These are phyloP conservation scores for Fraxinus paxiana DNA, from an alignment of 305 asterid species.

Conservation along the genomic window DNA sequence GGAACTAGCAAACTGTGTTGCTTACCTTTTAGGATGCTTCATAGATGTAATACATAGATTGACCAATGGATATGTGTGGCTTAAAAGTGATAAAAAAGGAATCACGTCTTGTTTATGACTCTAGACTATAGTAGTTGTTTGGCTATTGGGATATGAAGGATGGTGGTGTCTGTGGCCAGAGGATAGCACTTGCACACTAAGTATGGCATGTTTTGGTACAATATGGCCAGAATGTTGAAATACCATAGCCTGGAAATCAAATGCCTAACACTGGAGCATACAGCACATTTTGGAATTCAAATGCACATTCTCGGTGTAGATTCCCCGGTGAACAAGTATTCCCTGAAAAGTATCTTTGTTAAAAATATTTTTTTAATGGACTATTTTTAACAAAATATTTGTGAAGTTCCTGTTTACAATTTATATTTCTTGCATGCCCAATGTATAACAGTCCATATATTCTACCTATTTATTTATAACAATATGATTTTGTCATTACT, in stretches of 20 bases:
- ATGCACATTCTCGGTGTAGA: neutral
- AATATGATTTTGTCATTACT: neutral
- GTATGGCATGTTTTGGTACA: neutral
- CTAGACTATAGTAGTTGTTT: neutral
- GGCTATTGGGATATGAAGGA: neutral
- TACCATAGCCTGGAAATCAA: neutral
- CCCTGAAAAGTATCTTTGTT: neutral
- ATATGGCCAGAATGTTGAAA: neutral
- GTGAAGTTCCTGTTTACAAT: neutral
- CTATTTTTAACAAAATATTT: too few relatives aligned
- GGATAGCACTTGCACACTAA: neutral
- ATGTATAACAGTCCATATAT: neutral
- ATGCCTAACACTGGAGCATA: neutral
- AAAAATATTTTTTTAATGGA: too few relatives aligned
- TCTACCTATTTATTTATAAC: neutral
- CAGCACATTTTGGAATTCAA: neutral
- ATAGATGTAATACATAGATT: neutral
- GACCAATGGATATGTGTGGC: neutral
- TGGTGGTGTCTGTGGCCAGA: neutral
- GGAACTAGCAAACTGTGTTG: neutral
- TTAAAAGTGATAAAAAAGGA: neutral
- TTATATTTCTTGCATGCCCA: neutral
- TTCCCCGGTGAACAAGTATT: neutral
- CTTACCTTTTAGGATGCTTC: neutral
- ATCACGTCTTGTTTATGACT: neutral